phyloP scores from a whole-genome alignment of 2,329 filamentous ascomycete genomes.

The Colletotrichum noveboracense region DNA sequence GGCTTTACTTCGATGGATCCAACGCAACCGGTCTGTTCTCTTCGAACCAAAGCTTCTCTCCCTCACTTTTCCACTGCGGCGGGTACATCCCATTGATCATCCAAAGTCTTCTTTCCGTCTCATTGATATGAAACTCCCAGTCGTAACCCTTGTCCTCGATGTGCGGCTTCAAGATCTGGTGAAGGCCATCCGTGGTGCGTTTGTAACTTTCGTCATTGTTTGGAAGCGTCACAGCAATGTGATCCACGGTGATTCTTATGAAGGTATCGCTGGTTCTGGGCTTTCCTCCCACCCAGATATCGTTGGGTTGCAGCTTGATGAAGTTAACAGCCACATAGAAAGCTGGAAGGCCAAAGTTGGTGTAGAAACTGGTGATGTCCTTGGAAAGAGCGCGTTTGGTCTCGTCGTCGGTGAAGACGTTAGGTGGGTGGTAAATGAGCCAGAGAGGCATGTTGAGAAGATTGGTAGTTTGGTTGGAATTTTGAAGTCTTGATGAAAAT shows the following conservation, averaged over 20 bases:
- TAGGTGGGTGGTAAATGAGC: constrained; percentile 43
- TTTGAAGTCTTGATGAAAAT: neutral
- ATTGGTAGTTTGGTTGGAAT: neutral
- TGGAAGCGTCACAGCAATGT: constrained; percentile 29
- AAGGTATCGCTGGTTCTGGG: constrained; percentile 29
- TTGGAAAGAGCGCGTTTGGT: constrained; percentile 35
- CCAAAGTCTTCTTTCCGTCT: constrained; percentile 49
- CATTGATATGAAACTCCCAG: constrained; percentile 47
- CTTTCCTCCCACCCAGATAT: constrained; percentile 27
- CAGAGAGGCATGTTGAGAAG: constrained; percentile 44
- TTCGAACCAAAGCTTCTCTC: constrained; percentile 35
- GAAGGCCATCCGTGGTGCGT: constrained; percentile 21
- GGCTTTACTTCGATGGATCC: neutral
- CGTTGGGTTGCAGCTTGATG: constrained; percentile 28
- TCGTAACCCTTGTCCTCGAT: constrained; percentile 45
- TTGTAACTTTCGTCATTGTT: constrained; percentile 26
- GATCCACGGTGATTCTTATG: constrained; percentile 35
- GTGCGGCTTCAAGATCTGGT: constrained; percentile 40
- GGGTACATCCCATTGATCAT: constrained; percentile 44
- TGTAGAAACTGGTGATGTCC: constrained; percentile 37
- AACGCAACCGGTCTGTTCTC: neutral
- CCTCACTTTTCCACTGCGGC: constrained; percentile 38
- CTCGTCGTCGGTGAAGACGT: constrained; percentile 32
- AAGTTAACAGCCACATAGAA: constrained; percentile 51
- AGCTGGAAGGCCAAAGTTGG: constrained; percentile 35